Base-by-base conservation (phyloP, 192 early-diverging fungal genomes). In the Coemansia asiatica region DNA sequence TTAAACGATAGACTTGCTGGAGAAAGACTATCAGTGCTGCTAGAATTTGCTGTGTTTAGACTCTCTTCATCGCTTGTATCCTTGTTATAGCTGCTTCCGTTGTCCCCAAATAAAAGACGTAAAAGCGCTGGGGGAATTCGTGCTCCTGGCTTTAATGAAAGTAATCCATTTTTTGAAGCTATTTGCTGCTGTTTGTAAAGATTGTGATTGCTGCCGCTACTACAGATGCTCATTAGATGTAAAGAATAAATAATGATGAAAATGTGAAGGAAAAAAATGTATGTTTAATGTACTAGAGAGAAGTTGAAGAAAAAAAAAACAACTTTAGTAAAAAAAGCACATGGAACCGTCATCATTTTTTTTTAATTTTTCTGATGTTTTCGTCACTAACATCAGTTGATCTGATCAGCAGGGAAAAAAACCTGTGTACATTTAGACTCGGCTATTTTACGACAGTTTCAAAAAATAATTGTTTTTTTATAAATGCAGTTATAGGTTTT, bases 71-170 rank as follows among this genome's bases (percentile, higher is more conserved):
- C 40, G 25, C 26, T 28, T n/a, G 46, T 6, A 6, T 56, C 56
- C 4, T 35, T 31, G n/a, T 23, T 22, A 36, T 59, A 59, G 4
- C 31, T 40, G 57, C n/a, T 59, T 28, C n/a, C 23, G 10, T 35
- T 59, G 26, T 73, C 71, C 6, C 68, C 76, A 51, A 70, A 67
- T 29, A 79, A 35, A 21, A 79, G 64, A 22, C 53, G 63, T 33
- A 73, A 47, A 16, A 79, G 64, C 28, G 76, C 26, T 12, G 35
- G 31, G 1, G 71, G 70, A 51, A 79, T 67, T 26, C 61, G 67
- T 0, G 57, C 71, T 6, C 65, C 64, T 1, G 64, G 55, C 5
- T 13, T 46, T 16, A 70, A 40, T 15, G 62, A 21, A 6, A 67
- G 48, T 12, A 61, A 29, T 9, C 61, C 56, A 47, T 79, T 70